These are phyloP conservation scores for Zygosaccharomyces gambellarensis DNA, from an alignment of 805 yeast genomes.

Conservation along the genomic window DNA sequence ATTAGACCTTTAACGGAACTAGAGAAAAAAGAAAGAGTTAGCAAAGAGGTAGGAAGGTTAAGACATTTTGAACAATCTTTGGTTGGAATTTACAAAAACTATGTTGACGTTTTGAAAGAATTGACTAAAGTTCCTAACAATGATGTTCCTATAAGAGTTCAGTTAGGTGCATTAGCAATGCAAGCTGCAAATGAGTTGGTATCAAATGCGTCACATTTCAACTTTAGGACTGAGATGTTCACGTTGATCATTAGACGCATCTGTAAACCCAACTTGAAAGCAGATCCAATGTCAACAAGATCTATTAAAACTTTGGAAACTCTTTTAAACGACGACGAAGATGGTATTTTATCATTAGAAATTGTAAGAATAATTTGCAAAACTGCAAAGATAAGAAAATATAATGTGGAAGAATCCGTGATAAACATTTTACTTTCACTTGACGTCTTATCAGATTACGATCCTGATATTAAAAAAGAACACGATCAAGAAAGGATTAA, in stretches of 20 bases:
- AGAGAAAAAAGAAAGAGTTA: conserved; percentile 76
- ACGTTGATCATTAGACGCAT: conserved; percentile 62
- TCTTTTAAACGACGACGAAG: conserved; percentile 73
- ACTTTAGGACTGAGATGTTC: conserved; percentile 71
- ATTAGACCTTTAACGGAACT: conserved; percentile 77
- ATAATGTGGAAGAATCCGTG: conserved; percentile 77
- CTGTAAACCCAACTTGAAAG: conserved; percentile 48
- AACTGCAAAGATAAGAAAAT: conserved; percentile 67
- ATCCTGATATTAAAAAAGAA: conserved; percentile 53
- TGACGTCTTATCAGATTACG: conserved; percentile 62
- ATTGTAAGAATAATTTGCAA: conserved; percentile 62
- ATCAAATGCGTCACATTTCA: conserved; percentile 68
- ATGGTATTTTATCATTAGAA: conserved; percentile 77
- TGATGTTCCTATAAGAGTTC: conserved; percentile 29
- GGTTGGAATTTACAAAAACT: conserved; percentile 62
- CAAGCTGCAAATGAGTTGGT: conserved; percentile 77
- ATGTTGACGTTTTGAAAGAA: conserved; percentile 51
- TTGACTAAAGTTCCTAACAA: conserved; percentile 38
- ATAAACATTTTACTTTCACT: conserved; percentile 67
- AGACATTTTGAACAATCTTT: conserved; percentile 79
- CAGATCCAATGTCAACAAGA: conserved; percentile 46
- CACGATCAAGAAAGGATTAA: conserved; percentile 44
- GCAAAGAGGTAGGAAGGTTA: conserved; percentile 72
- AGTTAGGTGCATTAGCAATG: conserved; percentile 53
- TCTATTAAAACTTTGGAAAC: conserved; percentile 63